Evolutionary conservation across 2,329 filamentous ascomycete species (phyloP).

Genomic region (Zymoseptoria brevis): DNA sequence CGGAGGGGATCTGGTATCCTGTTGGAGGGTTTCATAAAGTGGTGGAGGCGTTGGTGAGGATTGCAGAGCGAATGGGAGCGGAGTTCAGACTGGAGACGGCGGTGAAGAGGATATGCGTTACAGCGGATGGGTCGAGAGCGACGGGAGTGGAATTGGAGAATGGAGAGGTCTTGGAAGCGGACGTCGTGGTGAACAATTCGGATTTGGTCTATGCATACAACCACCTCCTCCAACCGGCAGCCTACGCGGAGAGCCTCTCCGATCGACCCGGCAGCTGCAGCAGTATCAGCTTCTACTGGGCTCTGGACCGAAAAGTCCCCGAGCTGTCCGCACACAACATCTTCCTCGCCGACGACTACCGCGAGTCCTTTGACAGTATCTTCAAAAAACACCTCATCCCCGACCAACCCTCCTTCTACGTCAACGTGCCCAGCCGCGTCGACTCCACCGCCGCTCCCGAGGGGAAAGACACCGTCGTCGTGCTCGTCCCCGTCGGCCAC

Average conservation of each 20-base stretch:
- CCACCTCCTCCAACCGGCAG: conserved; percentile 47
- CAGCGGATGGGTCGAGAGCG: conserved; percentile 44
- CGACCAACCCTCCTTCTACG: conserved; percentile 63
- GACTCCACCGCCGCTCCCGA: conserved; percentile 60
- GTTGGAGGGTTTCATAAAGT: conserved; percentile 60
- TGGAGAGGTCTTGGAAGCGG: conserved; percentile 53
- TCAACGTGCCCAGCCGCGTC: conserved; percentile 65
- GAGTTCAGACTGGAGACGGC: conserved; percentile 53
- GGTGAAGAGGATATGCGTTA: conserved; percentile 49
- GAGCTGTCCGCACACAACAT: conserved; percentile 66
- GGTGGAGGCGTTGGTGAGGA: conserved; percentile 54
- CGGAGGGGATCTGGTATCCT: conserved; percentile 70
- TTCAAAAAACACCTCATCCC: conserved; percentile 63
- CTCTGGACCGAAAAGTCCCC: conserved; percentile 51
- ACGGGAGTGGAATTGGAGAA: conserved; percentile 52
- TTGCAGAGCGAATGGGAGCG: conserved; percentile 56
- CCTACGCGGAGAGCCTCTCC: conserved; percentile 38
- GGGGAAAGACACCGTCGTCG: conserved; percentile 58
- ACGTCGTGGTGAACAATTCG: conserved; percentile 63
- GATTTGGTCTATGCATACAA: conserved; percentile 69
- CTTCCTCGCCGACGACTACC: conserved; percentile 66
- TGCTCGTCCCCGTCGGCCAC: conserved; percentile 66
- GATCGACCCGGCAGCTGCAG: conserved; percentile 57
- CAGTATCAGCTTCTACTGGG: conserved; percentile 72
- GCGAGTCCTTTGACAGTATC: conserved; percentile 66